These are phyloP conservation scores for Kuraishia ogatae DNA, from an alignment of 805 yeast species.

Conservation along the genomic window DNA sequence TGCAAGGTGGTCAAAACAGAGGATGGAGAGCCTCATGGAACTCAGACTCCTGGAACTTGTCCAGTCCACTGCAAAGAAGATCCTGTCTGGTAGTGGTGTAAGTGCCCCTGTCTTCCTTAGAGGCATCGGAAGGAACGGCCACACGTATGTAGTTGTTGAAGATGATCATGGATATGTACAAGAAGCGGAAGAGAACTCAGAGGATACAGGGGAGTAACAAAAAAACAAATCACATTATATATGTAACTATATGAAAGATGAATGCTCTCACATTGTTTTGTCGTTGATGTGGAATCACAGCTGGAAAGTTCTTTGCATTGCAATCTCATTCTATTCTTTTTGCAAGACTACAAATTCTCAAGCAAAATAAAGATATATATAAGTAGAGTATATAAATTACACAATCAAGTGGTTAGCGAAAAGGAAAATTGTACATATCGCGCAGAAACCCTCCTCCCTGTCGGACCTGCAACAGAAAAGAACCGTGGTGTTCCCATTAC, in stretches of 20 bases:
- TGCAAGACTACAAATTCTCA: background rate
- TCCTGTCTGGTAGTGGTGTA: background rate
- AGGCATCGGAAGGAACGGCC: background rate
- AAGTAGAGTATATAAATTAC: background rate
- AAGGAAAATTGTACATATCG: background rate
- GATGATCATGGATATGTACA: background rate
- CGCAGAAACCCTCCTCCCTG: background rate
- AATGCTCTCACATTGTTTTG: too few relatives aligned
- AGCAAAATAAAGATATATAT: too few relatives aligned
- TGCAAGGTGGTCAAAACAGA: background rate
- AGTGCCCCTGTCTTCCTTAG: background rate
- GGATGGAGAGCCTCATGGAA: background rate
- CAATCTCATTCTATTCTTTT: too few relatives aligned
- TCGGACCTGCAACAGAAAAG: background rate
- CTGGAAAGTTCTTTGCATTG: too few relatives aligned
- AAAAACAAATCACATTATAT: too few relatives aligned
- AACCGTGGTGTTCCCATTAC: background rate
- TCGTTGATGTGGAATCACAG: too few relatives aligned
- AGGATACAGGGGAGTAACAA: background rate
- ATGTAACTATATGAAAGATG: too few relatives aligned
- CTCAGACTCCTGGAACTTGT: too few relatives aligned
- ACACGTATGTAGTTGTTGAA: background rate
- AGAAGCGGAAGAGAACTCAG: background rate
- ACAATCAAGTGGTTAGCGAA: background rate
- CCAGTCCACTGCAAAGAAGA: background rate